A percentile compares a stretch with the other conserved stretches of the same genome.
Conservation (phyloP, 1,139 yeast genomes). For the Chernovozyma sophiae-reginae region DNA sequence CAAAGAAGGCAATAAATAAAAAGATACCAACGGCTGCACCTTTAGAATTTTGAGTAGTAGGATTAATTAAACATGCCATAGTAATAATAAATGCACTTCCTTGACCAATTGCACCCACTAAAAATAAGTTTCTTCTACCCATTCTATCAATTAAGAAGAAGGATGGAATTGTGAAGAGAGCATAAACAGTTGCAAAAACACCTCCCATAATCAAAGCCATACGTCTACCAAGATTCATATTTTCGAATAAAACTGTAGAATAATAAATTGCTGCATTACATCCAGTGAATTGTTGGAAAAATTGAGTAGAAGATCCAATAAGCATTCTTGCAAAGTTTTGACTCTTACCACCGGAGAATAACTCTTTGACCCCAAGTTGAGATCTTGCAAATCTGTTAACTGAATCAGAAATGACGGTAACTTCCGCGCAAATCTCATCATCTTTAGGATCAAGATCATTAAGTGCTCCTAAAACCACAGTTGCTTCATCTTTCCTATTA, state of each 20-base stretch:
- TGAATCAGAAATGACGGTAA: conserved; percentile 38
- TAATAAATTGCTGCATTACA: conserved; percentile 69
- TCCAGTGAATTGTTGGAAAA: conserved; percentile 58
- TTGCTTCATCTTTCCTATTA: conserved; percentile 47
- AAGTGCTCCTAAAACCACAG: conserved; percentile 35
- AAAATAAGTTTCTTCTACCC: conserved; percentile 61
- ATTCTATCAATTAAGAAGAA: conserved; percentile 60
- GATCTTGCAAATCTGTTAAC: conserved; percentile 35
- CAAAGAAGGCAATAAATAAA: conserved; percentile 51
- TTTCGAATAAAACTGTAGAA: conserved; percentile 59
- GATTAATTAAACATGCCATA: conserved; percentile 38
- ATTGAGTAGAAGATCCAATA: conserved; percentile 53
- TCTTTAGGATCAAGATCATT: conserved; percentile 36
- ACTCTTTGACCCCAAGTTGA: conserved; percentile 44
- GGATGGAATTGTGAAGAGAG: conserved; percentile 59
- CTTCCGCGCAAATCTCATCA: conserved; percentile 43
- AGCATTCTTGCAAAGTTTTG: conserved; percentile 54
- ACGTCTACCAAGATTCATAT: conserved; percentile 46
- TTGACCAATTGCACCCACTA: conserved; percentile 49
- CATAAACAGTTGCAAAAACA: conserved; percentile 59
- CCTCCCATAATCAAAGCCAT: conserved; percentile 59
- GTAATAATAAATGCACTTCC: conserved; percentile 37
- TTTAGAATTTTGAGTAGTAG: conserved; percentile 31
- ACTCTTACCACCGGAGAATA: conserved; percentile 55
- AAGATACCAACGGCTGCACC: conserved; percentile 54